Evolutionary conservation across 2,329 filamentous ascomycete genomes (phyloP).

Genomic region (Pseudovirgaria hyperparasitica): DNA sequence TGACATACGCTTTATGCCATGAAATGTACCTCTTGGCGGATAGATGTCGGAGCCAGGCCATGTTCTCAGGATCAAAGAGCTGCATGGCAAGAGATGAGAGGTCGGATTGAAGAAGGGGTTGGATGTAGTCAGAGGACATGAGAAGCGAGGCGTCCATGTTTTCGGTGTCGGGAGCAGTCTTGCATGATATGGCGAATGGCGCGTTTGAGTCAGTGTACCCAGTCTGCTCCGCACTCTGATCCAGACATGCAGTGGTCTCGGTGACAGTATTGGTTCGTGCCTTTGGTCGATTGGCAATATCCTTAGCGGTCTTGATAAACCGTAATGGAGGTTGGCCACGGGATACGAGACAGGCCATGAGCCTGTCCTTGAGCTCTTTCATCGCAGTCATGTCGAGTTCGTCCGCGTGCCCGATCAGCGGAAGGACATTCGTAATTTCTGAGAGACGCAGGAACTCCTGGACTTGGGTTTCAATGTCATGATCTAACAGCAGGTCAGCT

Average conservation of each 20-base stretch:
- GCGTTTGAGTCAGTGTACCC: no score
- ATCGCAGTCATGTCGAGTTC: constrained; percentile 47
- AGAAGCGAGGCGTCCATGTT: constrained; percentile 85
- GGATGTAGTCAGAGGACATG: constrained; percentile 84
- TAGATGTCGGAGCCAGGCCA: constrained; percentile 69
- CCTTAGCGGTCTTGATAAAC: no score
- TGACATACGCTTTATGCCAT: constrained; percentile 53
- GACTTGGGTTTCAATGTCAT: constrained; percentile 45
- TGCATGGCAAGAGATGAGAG: constrained; percentile 55
- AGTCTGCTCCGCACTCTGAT: no score
- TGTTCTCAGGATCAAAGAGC: constrained; percentile 65
- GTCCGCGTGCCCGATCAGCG: constrained; percentile 69
- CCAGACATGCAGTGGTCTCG: no score
- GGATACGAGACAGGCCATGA: constrained; percentile 46
- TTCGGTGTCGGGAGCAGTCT: constrained; percentile 57
- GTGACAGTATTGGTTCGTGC: no score
- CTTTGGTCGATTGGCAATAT: no score
- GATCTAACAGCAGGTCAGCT: constrained; percentile 16
- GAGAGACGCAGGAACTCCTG: constrained; percentile 59
- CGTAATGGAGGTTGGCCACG: no score
- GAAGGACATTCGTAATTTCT: constrained; percentile 69
- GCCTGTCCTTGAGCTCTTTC: constrained; percentile 43
- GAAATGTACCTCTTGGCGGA: constrained; percentile 70
- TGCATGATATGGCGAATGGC: constrained; percentile 70
- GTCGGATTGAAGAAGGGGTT: constrained; percentile 67